Percentiles rank a stretch among this genome's conserved stretches.
phyloP scores from a whole-genome alignment of 495 filamentous ascomycete species.

The Trichoderma asperelloides region DNA sequence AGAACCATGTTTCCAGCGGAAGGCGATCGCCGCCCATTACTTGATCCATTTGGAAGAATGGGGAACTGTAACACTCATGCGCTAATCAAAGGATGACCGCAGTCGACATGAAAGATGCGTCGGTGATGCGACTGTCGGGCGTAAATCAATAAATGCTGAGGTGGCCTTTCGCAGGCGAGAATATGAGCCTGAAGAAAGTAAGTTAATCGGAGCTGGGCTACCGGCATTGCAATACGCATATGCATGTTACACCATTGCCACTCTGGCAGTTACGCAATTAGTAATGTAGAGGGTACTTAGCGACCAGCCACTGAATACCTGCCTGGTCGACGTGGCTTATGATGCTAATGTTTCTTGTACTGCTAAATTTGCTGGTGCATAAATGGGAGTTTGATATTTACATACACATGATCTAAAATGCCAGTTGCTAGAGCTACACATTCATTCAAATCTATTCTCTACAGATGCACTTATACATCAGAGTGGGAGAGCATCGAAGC shows the following conservation, averaged over 20 bases:
- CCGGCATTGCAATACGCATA: background rate
- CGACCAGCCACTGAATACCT: background rate
- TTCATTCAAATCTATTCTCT: no score
- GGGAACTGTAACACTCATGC: background rate
- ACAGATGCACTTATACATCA: background rate
- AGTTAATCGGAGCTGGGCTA: background rate
- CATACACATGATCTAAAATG: no score
- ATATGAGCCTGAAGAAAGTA: background rate
- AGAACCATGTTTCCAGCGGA: slow-evolving; percentile 94
- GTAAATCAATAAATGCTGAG: background rate
- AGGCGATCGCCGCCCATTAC: slow-evolving; percentile 63
- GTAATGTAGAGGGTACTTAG: background rate
- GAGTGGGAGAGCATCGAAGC: background rate
- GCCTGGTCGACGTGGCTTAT: background rate
- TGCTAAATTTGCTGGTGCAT: no score
- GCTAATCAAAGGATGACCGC: background rate
- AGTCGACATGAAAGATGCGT: background rate
- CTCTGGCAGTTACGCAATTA: background rate
- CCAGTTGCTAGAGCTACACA: no score
- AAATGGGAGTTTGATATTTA: no score
- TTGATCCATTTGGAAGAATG: slow-evolving; percentile 48
- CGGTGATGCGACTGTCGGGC: background rate
- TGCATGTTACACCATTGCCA: background rate
- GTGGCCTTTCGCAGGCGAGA: background rate
- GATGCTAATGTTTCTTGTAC: background rate